Conservation (phyloP, 2,329 filamentous ascomycete genomes). For the Xylariaceae sp. region DNA sequence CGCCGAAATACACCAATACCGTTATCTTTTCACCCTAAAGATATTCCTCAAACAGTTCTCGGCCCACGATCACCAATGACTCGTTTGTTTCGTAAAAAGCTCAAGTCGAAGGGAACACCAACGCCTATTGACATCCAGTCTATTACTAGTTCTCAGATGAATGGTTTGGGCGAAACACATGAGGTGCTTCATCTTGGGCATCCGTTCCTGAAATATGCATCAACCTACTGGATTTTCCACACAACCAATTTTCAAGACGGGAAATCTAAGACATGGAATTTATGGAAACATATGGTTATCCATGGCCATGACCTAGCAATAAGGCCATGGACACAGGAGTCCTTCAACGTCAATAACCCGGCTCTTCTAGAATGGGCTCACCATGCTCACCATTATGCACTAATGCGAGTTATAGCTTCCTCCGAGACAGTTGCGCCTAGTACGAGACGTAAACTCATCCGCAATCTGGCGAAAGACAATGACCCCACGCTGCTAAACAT, state of each 20-base stretch:
- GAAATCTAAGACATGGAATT: conserved; percentile 8
- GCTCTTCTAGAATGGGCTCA: background rate
- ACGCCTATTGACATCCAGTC: background rate
- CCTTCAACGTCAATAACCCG: background rate
- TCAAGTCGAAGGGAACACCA: background rate
- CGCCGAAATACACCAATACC: conserved; percentile 30
- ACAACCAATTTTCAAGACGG: conserved; percentile 8
- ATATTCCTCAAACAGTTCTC: conserved; percentile 1
- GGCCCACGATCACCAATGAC: background rate
- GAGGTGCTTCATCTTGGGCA: background rate
- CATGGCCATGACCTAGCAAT: background rate
- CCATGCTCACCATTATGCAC: background rate
- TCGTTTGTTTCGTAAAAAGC: background rate
- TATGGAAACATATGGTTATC: conserved; percentile 4
- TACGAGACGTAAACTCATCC: too few relatives aligned
- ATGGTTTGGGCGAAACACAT: background rate
- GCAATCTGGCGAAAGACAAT: too few relatives aligned
- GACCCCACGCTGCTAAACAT: too few relatives aligned
- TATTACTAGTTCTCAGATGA: too few relatives aligned
- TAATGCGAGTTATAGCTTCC: background rate
- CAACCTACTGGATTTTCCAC: conserved; percentile 15
- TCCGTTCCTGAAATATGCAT: conserved; percentile 17
- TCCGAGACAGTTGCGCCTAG: too few relatives aligned
- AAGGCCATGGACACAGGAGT: background rate
- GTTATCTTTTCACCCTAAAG: background rate